Conservation (phyloP, 208 protist species). For the Herpetomonas muscarum region DNA sequence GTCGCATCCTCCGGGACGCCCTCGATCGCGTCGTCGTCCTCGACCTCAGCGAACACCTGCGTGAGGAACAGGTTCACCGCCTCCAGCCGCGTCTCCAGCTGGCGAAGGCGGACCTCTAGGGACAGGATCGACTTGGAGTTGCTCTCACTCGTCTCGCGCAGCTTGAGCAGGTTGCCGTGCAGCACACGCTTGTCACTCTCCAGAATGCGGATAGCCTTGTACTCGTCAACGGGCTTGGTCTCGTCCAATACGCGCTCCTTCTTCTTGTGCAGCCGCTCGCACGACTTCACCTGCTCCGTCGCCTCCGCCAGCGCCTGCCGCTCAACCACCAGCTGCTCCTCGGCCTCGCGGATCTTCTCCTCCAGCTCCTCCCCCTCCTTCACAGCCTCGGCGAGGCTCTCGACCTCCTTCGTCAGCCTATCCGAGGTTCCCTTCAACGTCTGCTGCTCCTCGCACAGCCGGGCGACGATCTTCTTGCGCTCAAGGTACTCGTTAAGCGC, state of each 20-base stretch:
- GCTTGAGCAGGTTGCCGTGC: conserved; percentile 63
- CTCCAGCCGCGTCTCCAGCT: conserved; percentile 70
- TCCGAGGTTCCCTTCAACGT: conserved; percentile 36
- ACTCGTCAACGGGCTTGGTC: conserved; percentile 32
- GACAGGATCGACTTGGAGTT: conserved; percentile 80
- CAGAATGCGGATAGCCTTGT: conserved; percentile 63
- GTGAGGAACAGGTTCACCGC: conserved; percentile 71
- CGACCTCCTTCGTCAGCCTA: conserved; percentile 42
- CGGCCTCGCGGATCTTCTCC: conserved; percentile 44
- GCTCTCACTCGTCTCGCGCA: conserved; percentile 57
- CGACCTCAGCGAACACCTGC: conserved; percentile 69
- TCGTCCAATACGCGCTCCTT: conserved; percentile 68
- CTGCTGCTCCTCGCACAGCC: conserved; percentile 43
- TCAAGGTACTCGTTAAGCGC: conserved; percentile 52
- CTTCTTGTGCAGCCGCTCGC: conserved; percentile 75
- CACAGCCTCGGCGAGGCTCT: conserved; percentile 35
- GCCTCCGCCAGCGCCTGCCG: conserved; percentile 30
- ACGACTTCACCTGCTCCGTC: conserved; percentile 52
- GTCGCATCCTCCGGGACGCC: conserved; percentile 42
- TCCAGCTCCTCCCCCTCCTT: conserved; percentile 36
- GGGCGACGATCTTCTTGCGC: conserved; percentile 26
- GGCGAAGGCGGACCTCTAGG: conserved; percentile 64
- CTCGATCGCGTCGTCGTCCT: conserved; percentile 57
- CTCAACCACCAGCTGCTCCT: conserved; percentile 40
- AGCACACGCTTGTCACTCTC: conserved; percentile 75